phyloP scores from a whole-genome alignment of 2,329 filamentous ascomycete genomes.

The Colletotrichum trifolii region DNA sequence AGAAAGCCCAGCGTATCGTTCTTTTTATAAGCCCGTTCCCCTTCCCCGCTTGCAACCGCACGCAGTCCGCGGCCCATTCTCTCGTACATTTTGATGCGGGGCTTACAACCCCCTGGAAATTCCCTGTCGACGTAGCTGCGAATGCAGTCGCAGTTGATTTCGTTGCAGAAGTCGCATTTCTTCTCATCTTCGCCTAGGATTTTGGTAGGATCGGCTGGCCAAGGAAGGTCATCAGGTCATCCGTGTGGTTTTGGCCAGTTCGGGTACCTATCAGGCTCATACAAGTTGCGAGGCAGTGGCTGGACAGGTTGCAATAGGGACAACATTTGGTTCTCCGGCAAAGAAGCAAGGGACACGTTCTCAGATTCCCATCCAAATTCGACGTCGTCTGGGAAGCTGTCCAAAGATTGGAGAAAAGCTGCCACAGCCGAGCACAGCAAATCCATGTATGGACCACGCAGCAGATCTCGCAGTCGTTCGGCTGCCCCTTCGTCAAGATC shows the following conservation, averaged over 20 bases:
- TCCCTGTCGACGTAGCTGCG: background rate
- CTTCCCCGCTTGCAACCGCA: slow-evolving; percentile 5
- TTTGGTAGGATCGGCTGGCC: slow-evolving; percentile 8
- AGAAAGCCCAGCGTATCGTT: background rate
- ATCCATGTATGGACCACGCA: background rate
- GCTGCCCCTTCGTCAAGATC: background rate
- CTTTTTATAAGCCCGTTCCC: slow-evolving; percentile 5
- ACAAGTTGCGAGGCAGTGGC: background rate
- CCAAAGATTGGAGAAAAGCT: background rate
- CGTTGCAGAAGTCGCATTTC: slow-evolving; percentile 18
- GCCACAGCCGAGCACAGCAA: background rate
- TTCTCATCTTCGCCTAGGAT: background rate
- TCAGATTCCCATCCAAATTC: background rate
- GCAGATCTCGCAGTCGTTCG: background rate
- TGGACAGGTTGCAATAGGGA: background rate
- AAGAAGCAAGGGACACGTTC: background rate
- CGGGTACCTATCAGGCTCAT: background rate
- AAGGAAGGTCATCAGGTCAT: background rate
- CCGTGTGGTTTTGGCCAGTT: background rate
- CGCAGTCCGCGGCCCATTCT: slow-evolving; percentile 5
- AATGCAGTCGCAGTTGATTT: background rate
- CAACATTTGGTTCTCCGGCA: background rate
- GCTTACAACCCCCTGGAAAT: no score
- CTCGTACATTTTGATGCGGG: slow-evolving; percentile 11
- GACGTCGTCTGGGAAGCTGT: background rate